Base-by-base conservation (phyloP, 768 basidiomycete genomes). In the Psilocybe cubensis region DNA sequence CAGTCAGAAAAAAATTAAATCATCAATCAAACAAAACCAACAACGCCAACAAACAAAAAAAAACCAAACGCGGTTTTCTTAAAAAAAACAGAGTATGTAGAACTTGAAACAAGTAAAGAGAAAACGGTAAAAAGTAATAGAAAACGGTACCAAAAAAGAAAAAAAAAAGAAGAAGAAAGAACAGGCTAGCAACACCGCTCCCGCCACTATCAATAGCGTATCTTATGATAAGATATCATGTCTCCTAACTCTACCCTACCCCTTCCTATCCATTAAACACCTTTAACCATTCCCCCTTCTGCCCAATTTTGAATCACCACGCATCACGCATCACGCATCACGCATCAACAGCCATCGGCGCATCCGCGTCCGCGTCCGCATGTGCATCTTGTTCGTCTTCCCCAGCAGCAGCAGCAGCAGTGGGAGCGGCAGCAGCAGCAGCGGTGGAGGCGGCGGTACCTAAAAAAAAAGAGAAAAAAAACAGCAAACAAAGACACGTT, bases 291-390 rank as follows among this genome's bases (percentile, higher is more conserved):
- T 0, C n/a, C 14, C 35, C 0, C 35, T 6, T 38, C 35, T 12
- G n/a, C n/a, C n/a, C n/a, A 38, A 38, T 14, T n/a, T 1, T 17
- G n/a, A 38, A 17, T 17, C 35, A 4, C 35, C 35, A 11, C n/a
- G n/a, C n/a, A n/a, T n/a, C n/a, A n/a, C n/a, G n/a, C n/a, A n/a
- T n/a, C n/a, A n/a, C n/a, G n/a, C n/a, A n/a, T n/a, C n/a, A n/a
- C n/a, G n/a, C n/a, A n/a, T n/a, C 42, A 11, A 79, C 79, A 24
- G 76, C 70, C 74, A 80, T 71, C n/a, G 74, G 73, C n/a, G 74
- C 54, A 47, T 79, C 79, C 27, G 63, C 78, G 51, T 69, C 74
- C 1, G 66, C 70, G 25, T 74, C 68, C 18, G 73, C 71, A 31
- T 66, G 64, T 7, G 57, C 71, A 18, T 70, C 70, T 20, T 57